Percentiles rank a stretch among this genome's conserved stretches.
These are phyloP conservation scores for Nemania sp. DNA, from an alignment of 2,329 filamentous ascomycete species.

Conservation along the genomic window DNA sequence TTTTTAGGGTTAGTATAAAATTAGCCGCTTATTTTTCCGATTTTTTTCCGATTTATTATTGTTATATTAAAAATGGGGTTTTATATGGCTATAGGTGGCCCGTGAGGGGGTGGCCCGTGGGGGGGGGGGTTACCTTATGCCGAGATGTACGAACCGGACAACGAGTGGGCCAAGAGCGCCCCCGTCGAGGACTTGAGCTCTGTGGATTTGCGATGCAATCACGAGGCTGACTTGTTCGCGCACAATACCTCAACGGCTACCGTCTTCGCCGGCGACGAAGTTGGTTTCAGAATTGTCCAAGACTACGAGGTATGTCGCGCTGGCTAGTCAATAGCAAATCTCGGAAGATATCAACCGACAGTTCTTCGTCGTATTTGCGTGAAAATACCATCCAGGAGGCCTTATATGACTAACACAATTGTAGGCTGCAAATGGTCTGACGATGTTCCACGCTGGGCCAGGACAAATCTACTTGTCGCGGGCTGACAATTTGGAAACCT, in stretches of 20 bases:
- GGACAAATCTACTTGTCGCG: not conserved
- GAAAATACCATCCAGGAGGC: not conserved
- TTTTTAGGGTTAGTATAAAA: too few relatives aligned
- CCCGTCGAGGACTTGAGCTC: not conserved
- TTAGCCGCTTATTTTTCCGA: too few relatives aligned
- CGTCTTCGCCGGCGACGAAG: not conserved
- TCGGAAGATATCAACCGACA: not conserved
- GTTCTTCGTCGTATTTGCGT: not conserved
- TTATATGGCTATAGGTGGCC: too few relatives aligned
- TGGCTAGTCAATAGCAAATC: not conserved
- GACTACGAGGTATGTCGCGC: not conserved
- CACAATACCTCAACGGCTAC: not conserved
- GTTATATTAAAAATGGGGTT: too few relatives aligned
- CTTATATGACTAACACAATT: not conserved
- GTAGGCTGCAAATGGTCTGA: not conserved
- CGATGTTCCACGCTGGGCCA: not conserved
- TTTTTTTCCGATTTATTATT: too few relatives aligned
- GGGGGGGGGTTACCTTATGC: too few relatives aligned
- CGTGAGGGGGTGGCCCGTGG: too few relatives aligned
- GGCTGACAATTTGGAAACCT: not conserved
- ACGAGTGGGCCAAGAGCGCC: not conserved
- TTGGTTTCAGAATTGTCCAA: not conserved
- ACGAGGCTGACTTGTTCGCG: not conserved
- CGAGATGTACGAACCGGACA: not conserved
- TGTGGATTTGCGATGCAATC: not conserved